These are phyloP conservation scores for Phytophthora chlamydospora DNA, from an alignment of 352 stramenopile species.

Conservation along the genomic window DNA sequence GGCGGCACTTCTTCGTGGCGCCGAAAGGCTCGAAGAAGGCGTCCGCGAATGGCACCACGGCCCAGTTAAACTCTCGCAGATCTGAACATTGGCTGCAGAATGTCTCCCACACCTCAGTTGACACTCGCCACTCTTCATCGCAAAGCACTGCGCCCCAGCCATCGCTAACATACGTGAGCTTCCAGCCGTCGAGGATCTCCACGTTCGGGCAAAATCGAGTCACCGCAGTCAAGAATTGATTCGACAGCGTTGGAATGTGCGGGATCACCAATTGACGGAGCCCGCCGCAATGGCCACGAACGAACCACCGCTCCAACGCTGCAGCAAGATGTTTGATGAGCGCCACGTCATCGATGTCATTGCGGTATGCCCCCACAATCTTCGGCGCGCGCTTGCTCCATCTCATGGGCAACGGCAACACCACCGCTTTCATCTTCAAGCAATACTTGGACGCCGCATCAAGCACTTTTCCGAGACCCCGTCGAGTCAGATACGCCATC, in stretches of 20 bases:
- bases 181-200: constrained; percentile 64
- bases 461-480: constrained; percentile 43
- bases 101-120: constrained; percentile 40
- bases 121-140: constrained; percentile 61
- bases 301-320: constrained; percentile 50
- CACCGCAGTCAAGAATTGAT: constrained; percentile 49
- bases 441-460: constrained; percentile 45
- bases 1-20: constrained; percentile 40
- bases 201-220: constrained; percentile 51
- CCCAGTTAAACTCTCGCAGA: constrained; percentile 67
- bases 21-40: constrained; percentile 57
- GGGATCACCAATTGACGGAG: constrained; percentile 54
- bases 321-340: constrained; percentile 35
- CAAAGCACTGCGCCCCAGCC: constrained; percentile 51
- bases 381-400: constrained; percentile 46
- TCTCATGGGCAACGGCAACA: constrained; percentile 47
- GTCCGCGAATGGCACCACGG: constrained; percentile 56
- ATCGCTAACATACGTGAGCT: constrained; percentile 59
- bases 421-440: constrained; percentile 50
- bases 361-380: constrained; percentile 24
- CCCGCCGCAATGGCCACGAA: constrained; percentile 31
- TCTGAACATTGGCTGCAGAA: constrained; percentile 48
- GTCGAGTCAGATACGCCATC: constrained; percentile 57
- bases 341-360: constrained; percentile 34
- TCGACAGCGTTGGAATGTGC: constrained; percentile 40